phyloP scores from a whole-genome alignment of 176 grass and related monocot genomes.

The Stipa capillata region DNA sequence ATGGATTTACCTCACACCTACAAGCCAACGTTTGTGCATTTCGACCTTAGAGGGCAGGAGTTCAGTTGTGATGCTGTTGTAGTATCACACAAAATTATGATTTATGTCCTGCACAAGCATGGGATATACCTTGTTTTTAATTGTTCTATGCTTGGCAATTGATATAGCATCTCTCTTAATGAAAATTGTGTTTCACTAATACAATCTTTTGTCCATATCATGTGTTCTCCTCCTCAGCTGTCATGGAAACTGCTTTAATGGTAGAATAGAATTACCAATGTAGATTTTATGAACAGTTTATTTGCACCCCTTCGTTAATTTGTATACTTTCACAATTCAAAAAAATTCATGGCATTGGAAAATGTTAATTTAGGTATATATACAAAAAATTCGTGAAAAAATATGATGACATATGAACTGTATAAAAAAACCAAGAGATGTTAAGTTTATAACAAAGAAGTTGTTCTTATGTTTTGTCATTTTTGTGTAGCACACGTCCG shows the following conservation, averaged over 20 bases:
- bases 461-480: too few relatives aligned
- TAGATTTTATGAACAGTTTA: too few relatives aligned
- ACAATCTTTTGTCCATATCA: neutral
- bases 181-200: neutral
- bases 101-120: neutral
- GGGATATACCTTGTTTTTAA: neutral
- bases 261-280: neutral
- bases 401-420: too few relatives aligned
- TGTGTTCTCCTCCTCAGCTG: neutral
- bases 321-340: too few relatives aligned
- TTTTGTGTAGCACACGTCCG: too few relatives aligned
- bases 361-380: too few relatives aligned
- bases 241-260: neutral
- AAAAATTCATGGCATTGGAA: too few relatives aligned
- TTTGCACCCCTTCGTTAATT: too few relatives aligned
- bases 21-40: neutral
- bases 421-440: too few relatives aligned
- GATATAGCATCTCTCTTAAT: neutral
- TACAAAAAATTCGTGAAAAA: too few relatives aligned
- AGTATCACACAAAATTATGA: neutral
- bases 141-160: neutral
- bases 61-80: neutral
- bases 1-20: neutral
- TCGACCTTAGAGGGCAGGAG: neutral
- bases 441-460: too few relatives aligned